phyloP scores from a whole-genome alignment of 2,329 filamentous ascomycete genomes.

The Colletotrichum gigasporum region DNA sequence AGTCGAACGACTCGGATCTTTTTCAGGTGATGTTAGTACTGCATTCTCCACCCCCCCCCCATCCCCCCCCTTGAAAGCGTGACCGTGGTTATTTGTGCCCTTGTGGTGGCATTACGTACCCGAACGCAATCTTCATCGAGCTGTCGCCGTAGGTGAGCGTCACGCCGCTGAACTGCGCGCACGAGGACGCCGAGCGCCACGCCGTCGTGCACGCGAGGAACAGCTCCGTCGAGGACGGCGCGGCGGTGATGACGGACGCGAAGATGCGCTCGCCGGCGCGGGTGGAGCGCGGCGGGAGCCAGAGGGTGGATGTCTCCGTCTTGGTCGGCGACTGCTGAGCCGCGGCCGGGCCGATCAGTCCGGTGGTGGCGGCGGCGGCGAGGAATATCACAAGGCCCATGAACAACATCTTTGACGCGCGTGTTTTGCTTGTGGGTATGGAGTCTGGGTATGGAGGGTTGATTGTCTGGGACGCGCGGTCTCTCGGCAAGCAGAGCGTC shows the following conservation, averaged over 20 bases:
- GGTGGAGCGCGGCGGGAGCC: slow-evolving; percentile 25
- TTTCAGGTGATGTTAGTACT: not conserved
- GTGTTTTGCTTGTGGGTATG: not conserved
- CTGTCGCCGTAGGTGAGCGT: slow-evolving; percentile 22
- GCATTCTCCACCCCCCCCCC: too few relatives aligned
- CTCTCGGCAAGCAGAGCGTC: too few relatives aligned
- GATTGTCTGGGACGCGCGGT: too few relatives aligned
- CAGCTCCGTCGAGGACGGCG: slow-evolving; percentile 23
- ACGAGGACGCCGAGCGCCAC: slow-evolving; percentile 15
- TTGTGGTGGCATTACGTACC: not conserved
- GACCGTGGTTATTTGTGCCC: not conserved
- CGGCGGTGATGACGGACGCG: slow-evolving; percentile 29
- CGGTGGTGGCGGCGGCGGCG: not conserved
- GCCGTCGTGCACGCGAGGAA: slow-evolving; percentile 20
- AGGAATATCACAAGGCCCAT: not conserved
- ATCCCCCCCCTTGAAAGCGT: too few relatives aligned
- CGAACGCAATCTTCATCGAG: slow-evolving; percentile 19
- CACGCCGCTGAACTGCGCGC: slow-evolving; percentile 19
- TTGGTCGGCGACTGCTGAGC: slow-evolving; percentile 13
- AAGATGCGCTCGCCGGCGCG: slow-evolving; percentile 14
- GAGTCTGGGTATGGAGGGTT: too few relatives aligned
- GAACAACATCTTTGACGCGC: not conserved
- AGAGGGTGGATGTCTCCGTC: slow-evolving; percentile 17
- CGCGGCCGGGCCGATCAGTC: not conserved
- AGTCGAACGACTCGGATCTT: slow-evolving; percentile 17